phyloP scores from a whole-genome alignment of 2,329 filamentous ascomycete species.

The Xylaria sp. region DNA sequence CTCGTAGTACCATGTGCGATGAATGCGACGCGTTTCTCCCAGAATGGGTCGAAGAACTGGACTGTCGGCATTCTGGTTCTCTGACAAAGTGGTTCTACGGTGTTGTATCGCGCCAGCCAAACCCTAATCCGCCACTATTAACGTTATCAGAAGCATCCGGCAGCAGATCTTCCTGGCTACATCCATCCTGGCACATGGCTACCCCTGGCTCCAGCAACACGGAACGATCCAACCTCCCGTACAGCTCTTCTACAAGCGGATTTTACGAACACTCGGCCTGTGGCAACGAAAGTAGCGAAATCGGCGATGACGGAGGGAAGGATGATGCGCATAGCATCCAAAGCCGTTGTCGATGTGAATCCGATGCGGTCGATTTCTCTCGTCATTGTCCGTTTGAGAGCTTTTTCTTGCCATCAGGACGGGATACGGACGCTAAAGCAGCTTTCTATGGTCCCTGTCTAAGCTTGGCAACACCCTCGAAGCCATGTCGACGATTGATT shows the following conservation, averaged over 20 bases:
- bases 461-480: neutral
- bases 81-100: conserved; percentile 46
- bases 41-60: conserved; percentile 28
- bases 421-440: neutral
- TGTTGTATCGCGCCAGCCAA: conserved; percentile 32
- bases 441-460: neutral
- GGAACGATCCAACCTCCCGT: conserved; percentile 29
- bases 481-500: neutral
- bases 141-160: conserved; percentile 47
- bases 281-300: conserved; percentile 35
- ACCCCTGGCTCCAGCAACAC: conserved; percentile 35
- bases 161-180: conserved; percentile 40
- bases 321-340: neutral
- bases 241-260: conserved; percentile 23
- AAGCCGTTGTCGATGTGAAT: conserved; percentile 1
- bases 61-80: conserved; percentile 32
- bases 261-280: conserved; percentile 31
- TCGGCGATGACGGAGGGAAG: conserved; percentile 9
- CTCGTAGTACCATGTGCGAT: conserved; percentile 42
- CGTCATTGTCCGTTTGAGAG: neutral
- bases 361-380: conserved; percentile 3
- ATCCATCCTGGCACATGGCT: conserved; percentile 25
- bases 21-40: conserved; percentile 34
- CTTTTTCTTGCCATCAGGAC: neutral
- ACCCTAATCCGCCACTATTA: conserved; percentile 30